A percentile compares a stretch with the other conserved stretches of the same genome.
Evolutionary conservation across 495 filamentous ascomycete species (phyloP).

Genomic region (Aspergillus nanangensis): DNA sequence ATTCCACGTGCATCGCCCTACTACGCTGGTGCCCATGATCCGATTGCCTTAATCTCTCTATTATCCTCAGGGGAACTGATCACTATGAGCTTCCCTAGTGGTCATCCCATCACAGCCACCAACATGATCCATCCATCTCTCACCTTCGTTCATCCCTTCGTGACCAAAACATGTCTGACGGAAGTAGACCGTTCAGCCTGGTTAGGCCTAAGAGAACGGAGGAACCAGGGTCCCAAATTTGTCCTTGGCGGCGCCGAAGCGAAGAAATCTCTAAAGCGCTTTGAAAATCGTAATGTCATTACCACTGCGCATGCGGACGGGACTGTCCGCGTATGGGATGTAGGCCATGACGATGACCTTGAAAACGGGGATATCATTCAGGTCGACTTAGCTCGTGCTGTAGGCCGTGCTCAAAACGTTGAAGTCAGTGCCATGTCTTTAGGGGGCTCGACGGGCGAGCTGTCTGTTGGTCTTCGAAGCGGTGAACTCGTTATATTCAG

Average conservation of each 20-base stretch:
- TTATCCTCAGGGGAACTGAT: slow-evolving; percentile 82
- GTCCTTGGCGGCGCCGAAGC: slow-evolving; percentile 71
- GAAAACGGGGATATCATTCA: slow-evolving; percentile 81
- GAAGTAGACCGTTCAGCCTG: slow-evolving; percentile 71
- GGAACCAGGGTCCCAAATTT: slow-evolving; percentile 67
- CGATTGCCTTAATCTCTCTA: slow-evolving; percentile 74
- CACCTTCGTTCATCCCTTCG: slow-evolving; percentile 82
- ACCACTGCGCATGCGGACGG: slow-evolving; percentile 85
- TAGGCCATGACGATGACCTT: slow-evolving; percentile 84
- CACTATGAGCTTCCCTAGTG: slow-evolving; percentile 85
- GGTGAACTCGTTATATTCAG: slow-evolving; percentile 85
- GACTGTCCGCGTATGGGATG: slow-evolving; percentile 83
- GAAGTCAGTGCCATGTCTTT: slow-evolving; percentile 72
- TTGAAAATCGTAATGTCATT: slow-evolving; percentile 74
- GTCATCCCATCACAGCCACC: slow-evolving; percentile 83
- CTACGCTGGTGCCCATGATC: slow-evolving; percentile 84
- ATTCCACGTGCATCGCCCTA: slow-evolving; percentile 78
- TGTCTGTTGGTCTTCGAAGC: slow-evolving; percentile 72
- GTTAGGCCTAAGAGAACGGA: slow-evolving; percentile 81
- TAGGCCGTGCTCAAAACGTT: slow-evolving; percentile 73
- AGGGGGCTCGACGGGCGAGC: slow-evolving; percentile 71
- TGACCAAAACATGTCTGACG: slow-evolving; percentile 62
- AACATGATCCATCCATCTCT: slow-evolving; percentile 84
- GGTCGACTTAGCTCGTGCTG: slow-evolving; percentile 78
- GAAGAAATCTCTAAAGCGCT: slow-evolving; percentile 61